A percentile compares a stretch with the other conserved stretches of the same genome.
These are phyloP conservation scores for Eleusine indica DNA, from an alignment of 176 grass and related monocot species.

Conservation along the genomic window DNA sequence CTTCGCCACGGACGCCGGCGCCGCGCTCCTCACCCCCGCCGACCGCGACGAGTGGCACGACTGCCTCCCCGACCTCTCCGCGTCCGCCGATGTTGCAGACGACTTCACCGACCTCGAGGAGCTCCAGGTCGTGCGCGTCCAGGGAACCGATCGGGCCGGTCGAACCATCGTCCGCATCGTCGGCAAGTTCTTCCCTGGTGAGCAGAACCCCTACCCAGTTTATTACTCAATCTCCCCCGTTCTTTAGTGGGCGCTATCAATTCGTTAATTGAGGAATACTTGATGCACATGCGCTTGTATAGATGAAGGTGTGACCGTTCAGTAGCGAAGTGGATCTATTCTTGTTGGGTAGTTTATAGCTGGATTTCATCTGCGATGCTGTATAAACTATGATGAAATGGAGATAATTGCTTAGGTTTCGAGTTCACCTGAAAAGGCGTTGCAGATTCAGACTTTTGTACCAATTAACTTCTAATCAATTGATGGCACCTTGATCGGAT, in stretches of 20 bases:
- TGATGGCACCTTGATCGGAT: neutral
- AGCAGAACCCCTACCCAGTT: neutral
- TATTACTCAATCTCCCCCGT: too few relatives aligned
- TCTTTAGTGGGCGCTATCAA: neutral
- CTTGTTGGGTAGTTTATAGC: neutral
- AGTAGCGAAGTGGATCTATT: neutral
- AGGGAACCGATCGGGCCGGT: conserved; percentile 64
- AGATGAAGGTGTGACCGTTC: neutral
- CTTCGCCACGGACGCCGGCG: conserved; percentile 58
- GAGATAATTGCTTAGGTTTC: neutral
- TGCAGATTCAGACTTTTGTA: too few relatives aligned
- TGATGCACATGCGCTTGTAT: neutral
- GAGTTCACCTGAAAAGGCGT: neutral
- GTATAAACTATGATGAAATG: too few relatives aligned
- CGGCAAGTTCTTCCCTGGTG: conserved; percentile 91
- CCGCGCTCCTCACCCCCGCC: conserved; percentile 49
- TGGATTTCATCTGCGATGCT: neutral
- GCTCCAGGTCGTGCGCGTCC: conserved; percentile 72
- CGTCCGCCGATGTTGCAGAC: conserved; percentile 22
- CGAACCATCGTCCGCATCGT: conserved; percentile 70
- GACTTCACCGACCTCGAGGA: conserved; percentile 94
- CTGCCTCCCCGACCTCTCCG: conserved; percentile 55
- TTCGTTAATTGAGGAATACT: neutral
- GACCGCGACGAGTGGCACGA: conserved; percentile 80
- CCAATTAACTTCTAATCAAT: neutral